Evolutionary conservation across 441 rosid species (phyloP).

Genomic region (Erodium trifolium): DNA sequence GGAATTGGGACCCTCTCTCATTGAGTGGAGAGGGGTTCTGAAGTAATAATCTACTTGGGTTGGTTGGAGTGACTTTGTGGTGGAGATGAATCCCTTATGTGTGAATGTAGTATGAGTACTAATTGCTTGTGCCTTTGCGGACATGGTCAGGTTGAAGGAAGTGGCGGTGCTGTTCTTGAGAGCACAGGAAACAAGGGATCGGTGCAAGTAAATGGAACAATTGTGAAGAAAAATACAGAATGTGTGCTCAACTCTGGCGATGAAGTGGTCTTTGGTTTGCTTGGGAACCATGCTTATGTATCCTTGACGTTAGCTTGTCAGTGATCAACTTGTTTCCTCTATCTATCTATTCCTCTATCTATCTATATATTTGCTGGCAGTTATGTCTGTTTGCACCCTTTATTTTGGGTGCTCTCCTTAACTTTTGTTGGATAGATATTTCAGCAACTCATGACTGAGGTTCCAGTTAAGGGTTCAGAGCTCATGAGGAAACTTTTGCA

Average conservation of each 20-base stretch:
- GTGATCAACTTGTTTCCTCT: background rate
- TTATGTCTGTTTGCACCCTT: background rate
- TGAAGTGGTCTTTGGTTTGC: conserved; percentile 65
- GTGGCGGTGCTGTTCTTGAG: conserved; percentile 26
- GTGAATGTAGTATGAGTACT: conserved; percentile 59
- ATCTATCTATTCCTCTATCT: background rate
- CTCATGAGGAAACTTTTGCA: conserved; percentile 64
- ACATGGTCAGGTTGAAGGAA: conserved; percentile 48
- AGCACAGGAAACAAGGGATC: conserved; percentile 69
- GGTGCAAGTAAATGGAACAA: conserved; percentile 80
- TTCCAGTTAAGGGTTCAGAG: conserved; percentile 69
- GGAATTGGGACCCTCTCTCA: background rate
- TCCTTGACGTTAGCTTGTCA: conserved; percentile 42
- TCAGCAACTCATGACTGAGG: conserved; percentile 63
- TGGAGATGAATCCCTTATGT: conserved; percentile 51
- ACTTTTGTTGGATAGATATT: conserved; percentile 48
- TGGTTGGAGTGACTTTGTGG: conserved; percentile 20
- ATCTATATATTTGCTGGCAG: conserved; percentile 4
- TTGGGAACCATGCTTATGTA: conserved; percentile 89
- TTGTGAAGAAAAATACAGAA: conserved; percentile 3
- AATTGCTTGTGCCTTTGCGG: conserved; percentile 43
- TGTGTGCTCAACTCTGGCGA: conserved; percentile 62
- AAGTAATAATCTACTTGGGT: background rate
- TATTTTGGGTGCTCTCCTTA: background rate
- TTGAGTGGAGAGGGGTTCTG: background rate